Evolutionary conservation across 805 yeast genomes (phyloP).

Genomic region (Nakazawaea peltata): DNA sequence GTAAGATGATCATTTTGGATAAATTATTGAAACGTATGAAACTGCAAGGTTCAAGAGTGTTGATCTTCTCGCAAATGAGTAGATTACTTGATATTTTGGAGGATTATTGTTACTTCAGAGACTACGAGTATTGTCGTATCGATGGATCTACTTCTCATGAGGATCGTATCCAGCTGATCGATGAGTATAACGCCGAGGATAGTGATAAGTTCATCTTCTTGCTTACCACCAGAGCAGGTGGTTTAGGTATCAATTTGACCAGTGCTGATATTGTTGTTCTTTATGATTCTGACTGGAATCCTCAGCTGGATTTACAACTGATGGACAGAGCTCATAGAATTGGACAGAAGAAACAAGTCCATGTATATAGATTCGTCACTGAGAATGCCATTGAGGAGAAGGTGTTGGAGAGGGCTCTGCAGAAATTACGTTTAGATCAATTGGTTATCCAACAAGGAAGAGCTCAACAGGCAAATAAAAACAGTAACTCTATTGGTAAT

Average conservation of each 20-base stretch:
- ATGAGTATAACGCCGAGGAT: slow-evolving; percentile 78
- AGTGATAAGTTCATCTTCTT: slow-evolving; percentile 79
- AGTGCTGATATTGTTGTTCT: slow-evolving; percentile 85
- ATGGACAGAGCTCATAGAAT: slow-evolving; percentile 98
- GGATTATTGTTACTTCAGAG: slow-evolving; percentile 84
- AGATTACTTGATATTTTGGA: slow-evolving; percentile 83
- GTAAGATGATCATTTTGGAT: slow-evolving; percentile 85
- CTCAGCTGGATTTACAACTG: slow-evolving; percentile 96
- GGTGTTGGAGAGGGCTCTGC: slow-evolving; percentile 93
- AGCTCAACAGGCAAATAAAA: slow-evolving; percentile 32
- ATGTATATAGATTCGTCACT: slow-evolving; percentile 86
- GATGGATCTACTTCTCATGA: slow-evolving; percentile 94
- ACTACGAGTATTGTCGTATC: slow-evolving; percentile 80
- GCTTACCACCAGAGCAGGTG: slow-evolving; percentile 94
- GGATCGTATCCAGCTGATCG: slow-evolving; percentile 87
- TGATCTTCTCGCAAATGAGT: slow-evolving; percentile 92
- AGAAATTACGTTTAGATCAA: slow-evolving; percentile 85
- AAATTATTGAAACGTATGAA: slow-evolving; percentile 67
- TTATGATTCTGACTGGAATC: slow-evolving; percentile 96
- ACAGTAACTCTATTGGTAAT: slow-evolving; percentile 35
- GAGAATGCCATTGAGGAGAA: slow-evolving; percentile 96
- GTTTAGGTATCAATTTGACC: slow-evolving; percentile 88
- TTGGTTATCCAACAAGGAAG: slow-evolving; percentile 93
- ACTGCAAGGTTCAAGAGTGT: slow-evolving; percentile 76
- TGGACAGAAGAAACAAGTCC: slow-evolving; percentile 94